Percentiles rank a stretch among this genome's conserved stretches.
Evolutionary conservation across 2,329 filamentous ascomycete genomes (phyloP).

Genomic region (Penicillium sp.): DNA sequence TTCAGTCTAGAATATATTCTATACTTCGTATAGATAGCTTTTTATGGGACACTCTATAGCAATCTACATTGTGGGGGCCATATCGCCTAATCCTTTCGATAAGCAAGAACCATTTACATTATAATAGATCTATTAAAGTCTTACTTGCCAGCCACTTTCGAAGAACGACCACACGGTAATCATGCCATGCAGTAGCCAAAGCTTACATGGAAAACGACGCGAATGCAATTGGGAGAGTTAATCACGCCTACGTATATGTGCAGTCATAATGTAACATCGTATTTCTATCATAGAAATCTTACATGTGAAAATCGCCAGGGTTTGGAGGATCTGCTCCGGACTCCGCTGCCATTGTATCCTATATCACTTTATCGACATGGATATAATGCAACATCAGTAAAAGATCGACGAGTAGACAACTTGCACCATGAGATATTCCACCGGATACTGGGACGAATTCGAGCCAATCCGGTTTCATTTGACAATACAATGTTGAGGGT

Average conservation of each 20-base stretch:
- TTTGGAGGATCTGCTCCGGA: too few species aligned
- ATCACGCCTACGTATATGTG: background rate
- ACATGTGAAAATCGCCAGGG: background rate
- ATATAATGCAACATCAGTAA: background rate
- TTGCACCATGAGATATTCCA: background rate
- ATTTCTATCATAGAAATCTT: background rate
- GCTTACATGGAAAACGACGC: background rate
- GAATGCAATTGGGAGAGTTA: background rate
- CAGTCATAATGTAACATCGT: background rate
- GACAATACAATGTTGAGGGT: conserved; percentile 2
- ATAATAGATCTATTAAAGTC: background rate
- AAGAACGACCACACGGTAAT: background rate
- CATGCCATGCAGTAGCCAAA: background rate
- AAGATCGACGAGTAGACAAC: conserved; percentile 4
- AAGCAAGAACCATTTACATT: background rate
- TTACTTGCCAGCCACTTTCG: background rate
- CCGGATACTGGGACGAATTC: background rate
- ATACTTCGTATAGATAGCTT: background rate
- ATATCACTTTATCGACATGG: too few species aligned
- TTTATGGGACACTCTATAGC: background rate
- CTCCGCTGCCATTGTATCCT: too few species aligned
- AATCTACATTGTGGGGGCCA: background rate
- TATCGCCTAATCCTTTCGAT: background rate
- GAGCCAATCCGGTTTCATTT: conserved; percentile 1
- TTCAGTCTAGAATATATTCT: background rate